Percentiles rank a stretch among this genome's conserved stretches.
phyloP scores from a whole-genome alignment of 306 rosid genomes.

The Begonia fuchsioides region DNA sequence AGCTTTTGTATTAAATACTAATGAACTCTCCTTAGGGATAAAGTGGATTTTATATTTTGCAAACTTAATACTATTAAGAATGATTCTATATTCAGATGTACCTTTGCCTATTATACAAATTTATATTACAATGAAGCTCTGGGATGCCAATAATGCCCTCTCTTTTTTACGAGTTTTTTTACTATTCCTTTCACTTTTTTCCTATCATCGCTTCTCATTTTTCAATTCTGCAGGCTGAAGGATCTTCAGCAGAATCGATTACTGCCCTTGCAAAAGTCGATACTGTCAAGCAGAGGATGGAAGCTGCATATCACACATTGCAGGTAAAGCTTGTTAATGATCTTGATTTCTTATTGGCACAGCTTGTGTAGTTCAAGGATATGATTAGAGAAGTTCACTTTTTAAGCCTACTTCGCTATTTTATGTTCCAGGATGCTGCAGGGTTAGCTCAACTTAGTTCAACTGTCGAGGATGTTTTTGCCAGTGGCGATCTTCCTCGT shows the following conservation, averaged over 20 bases:
- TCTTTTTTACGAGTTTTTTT: too few relatives aligned
- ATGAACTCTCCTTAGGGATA: too few relatives aligned
- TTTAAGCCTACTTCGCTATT: background rate
- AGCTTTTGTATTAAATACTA: too few relatives aligned
- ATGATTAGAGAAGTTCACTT: background rate
- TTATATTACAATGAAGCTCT: too few relatives aligned
- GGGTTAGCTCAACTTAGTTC: conserved; percentile 94
- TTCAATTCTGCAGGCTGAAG: conserved; percentile 60
- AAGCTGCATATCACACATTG: conserved; percentile 81
- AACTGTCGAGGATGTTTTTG: conserved; percentile 92
- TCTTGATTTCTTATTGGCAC: conserved; percentile 2
- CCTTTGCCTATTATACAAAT: too few relatives aligned
- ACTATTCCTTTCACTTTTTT: too few relatives aligned
- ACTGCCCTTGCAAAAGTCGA: conserved; percentile 91
- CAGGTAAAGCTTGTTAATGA: conserved; percentile 40
- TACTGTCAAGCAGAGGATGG: conserved; percentile 96
- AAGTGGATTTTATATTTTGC: too few relatives aligned
- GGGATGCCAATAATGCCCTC: too few relatives aligned
- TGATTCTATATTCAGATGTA: too few relatives aligned
- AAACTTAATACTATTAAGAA: too few relatives aligned
- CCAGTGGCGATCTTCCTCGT: conserved; percentile 95
- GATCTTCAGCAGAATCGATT: conserved; percentile 90
- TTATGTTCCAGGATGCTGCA: conserved; percentile 74
- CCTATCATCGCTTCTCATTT: background rate
- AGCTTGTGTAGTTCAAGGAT: conserved; percentile 2